Base-by-base conservation (phyloP, 2,329 filamentous ascomycete genomes). In the Lachnellula occidentalis region DNA sequence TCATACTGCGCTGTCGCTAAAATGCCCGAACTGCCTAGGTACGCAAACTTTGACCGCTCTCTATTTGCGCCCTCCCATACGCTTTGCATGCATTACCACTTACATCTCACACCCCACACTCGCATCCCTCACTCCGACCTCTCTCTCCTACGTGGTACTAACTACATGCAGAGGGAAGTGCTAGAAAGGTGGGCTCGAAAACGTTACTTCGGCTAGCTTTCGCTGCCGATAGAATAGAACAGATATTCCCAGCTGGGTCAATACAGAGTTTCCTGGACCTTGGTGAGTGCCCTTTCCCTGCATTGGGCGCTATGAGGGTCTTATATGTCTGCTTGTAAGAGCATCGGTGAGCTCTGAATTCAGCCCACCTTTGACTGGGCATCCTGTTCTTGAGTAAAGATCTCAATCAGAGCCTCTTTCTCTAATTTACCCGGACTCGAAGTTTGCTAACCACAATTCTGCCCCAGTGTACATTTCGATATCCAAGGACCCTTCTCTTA, bases 111-210 rank as follows among this genome's bases (percentile, higher is more conserved):
- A 31, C 27, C 27, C 27, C 27, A 31, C 27, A 31, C 27, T 31
- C 27, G 27, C 8, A 31, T 15, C 45, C 21, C 21, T 24, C 21
- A 34, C 19, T 15, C 11, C 15, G 36, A 43, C 9, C 41, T n/a
- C 37, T 27, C 48, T 22, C 37, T 14, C 37, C 22, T 12, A 14
- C 43, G 66, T 66, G 61, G 69, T 78, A 73, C 70, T 7, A 31
- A 31, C 27, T 8, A 31, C 11, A 81, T 81, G 78, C 77, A 69
- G 73, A 76, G 78, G 62, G 66, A 78, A 66, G 74, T 76, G 60
- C 78, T 74, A 64, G 79, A 75, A 66, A 68, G 71, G 64, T 75
- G 73, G 73, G 73, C 72, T 64, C 70, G 73, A 54, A 73, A 73
- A 63, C 66, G 73, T 58, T 75, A 75, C 61, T 70, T 74, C 58